A percentile compares a stretch with the other conserved stretches of the same genome.
Conservation (phyloP, 2,329 filamentous ascomycete genomes). For the Chaetomium sp. region DNA sequence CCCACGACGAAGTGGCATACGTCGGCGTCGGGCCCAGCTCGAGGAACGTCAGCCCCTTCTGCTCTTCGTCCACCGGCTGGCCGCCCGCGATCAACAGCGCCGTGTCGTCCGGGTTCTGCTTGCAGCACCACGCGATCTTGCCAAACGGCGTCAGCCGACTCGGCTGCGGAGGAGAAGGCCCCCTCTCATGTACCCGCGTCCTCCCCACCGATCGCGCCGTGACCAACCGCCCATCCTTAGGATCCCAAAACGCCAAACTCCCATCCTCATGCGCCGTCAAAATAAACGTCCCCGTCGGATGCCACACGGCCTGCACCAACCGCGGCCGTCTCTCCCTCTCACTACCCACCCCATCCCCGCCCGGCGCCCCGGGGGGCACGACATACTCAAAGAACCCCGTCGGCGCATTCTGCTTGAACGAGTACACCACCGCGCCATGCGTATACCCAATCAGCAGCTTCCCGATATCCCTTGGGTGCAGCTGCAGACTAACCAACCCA, state of each 20-base stretch:
- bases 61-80: constrained; percentile 55
- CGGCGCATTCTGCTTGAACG: constrained; percentile 83
- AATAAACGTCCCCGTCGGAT: constrained; percentile 87
- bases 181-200: constrained; percentile 64
- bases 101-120: constrained; percentile 88
- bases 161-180: constrained; percentile 42
- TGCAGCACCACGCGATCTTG: constrained; percentile 86
- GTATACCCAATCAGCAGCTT: constrained; percentile 87
- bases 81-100: constrained; percentile 83
- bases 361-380: constrained; percentile 73
- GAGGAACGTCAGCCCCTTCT: constrained; percentile 78
- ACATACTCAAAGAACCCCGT: constrained; percentile 78
- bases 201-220: constrained; percentile 76
- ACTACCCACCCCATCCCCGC: constrained; percentile 62
- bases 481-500: constrained; percentile 58
- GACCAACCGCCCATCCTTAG: constrained; percentile 77
- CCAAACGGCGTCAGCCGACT: constrained; percentile 67
- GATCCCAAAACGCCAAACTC: constrained; percentile 90
- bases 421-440: constrained; percentile 82
- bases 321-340: constrained; percentile 62
- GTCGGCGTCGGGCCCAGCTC: constrained; percentile 84
- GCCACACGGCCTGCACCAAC: constrained; percentile 82
- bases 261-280: constrained; percentile 84
- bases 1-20: constrained; percentile 89
- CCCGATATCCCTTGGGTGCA: constrained; percentile 89